Percentiles rank a stretch among this genome's conserved stretches.
Conservation (phyloP, 2,329 filamentous ascomycete genomes). For the Cladophialophora carrionii region DNA sequence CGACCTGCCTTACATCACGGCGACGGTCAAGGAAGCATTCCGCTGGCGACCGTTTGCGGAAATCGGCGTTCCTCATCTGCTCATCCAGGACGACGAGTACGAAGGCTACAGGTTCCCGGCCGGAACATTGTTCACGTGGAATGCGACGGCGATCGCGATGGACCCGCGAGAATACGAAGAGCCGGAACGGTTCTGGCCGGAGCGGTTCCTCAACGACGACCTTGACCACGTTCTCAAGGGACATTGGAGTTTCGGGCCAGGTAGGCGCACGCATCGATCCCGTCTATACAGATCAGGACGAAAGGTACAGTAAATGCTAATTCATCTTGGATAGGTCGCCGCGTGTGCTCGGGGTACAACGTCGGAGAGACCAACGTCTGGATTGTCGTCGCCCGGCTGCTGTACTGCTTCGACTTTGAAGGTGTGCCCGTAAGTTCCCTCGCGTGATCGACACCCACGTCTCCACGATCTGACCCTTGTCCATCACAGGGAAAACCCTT, state of each 20-base stretch:
- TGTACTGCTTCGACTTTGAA: conserved; percentile 36
- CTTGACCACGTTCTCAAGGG: conserved; percentile 40
- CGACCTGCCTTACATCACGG: conserved; percentile 43
- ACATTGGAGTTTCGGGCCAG: conserved; percentile 38
- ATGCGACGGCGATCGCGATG: conserved; percentile 51
- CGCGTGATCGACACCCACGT: not conserved
- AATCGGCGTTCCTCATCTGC: conserved; percentile 45
- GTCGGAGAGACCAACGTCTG: conserved; percentile 34
- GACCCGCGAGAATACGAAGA: conserved; percentile 42
- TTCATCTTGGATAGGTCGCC: conserved; percentile 22
- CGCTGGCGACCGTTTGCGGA: conserved; percentile 45
- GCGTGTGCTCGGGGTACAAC: conserved; percentile 33
- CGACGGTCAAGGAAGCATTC: conserved; percentile 42
- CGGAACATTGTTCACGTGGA: conserved; percentile 53
- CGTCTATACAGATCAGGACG: not conserved
- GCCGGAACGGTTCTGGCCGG: conserved; percentile 36
- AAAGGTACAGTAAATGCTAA: not conserved
- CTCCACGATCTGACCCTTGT: not conserved
- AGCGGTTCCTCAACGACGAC: conserved; percentile 35
- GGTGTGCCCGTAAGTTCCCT: conserved; percentile 22
- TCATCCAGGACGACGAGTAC: conserved; percentile 41
- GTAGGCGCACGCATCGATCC: conserved; percentile 10
- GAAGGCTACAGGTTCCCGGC: conserved; percentile 55
- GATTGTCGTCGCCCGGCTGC: conserved; percentile 28
- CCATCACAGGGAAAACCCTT: conserved; percentile 24